Evolutionary conservation across 2,329 filamentous ascomycete genomes (phyloP).

Genomic region (Aspergillus brasiliensis): DNA sequence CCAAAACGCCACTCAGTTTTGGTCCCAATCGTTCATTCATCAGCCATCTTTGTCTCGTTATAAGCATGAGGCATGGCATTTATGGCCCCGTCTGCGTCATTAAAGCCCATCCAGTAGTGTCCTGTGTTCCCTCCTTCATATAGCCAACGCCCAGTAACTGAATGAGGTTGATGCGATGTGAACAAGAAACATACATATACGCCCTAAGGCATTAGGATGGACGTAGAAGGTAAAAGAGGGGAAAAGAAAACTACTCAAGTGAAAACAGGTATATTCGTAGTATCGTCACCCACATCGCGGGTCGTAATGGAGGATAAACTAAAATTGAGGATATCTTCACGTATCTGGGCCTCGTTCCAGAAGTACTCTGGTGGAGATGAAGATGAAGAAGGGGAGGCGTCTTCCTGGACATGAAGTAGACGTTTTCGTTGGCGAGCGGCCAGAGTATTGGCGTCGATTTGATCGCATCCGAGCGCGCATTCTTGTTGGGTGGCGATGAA

Average conservation of each 20-base stretch:
- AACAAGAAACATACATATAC: too few species aligned
- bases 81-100: too few species aligned
- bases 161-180: too few species aligned
- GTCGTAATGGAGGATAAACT: slow-evolving; percentile 6
- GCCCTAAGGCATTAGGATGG: background rate
- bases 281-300: slow-evolving; percentile 5
- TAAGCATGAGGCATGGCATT: too few species aligned
- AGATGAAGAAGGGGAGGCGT: too few species aligned
- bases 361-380: slow-evolving; percentile 16
- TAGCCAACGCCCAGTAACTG: too few species aligned
- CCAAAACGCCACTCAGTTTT: too few species aligned
- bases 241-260: slow-evolving; percentile 6
- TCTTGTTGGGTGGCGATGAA: slow-evolving; percentile 33
- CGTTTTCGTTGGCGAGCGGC: slow-evolving; percentile 25
- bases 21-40: too few species aligned
- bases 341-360: slow-evolving; percentile 33
- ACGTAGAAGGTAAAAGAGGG: background rate
- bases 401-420: background rate
- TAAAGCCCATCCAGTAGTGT: too few species aligned
- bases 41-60: too few species aligned
- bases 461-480: slow-evolving; percentile 29
- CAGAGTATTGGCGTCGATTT: slow-evolving; percentile 24
- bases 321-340: slow-evolving; percentile 25
- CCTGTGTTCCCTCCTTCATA: too few species aligned
- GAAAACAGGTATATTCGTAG: slow-evolving; percentile 16